Evolutionary conservation across 2,329 filamentous ascomycete species (phyloP).

Genomic region (Diaporthe citrichinensis): DNA sequence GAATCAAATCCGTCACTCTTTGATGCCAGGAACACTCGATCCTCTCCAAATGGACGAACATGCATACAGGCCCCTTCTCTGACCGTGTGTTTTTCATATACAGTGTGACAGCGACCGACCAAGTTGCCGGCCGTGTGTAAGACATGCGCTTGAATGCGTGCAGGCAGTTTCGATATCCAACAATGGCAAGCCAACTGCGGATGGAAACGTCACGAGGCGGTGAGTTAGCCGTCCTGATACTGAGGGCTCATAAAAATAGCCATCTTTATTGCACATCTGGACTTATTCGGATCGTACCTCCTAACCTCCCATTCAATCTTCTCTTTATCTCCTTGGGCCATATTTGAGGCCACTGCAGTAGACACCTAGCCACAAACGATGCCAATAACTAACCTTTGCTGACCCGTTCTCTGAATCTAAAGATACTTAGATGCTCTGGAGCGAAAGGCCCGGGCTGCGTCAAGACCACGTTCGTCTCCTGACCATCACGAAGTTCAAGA

Average conservation of each 20-base stretch:
- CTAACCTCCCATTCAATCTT: not conserved
- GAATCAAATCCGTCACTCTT: not conserved
- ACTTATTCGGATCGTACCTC: not conserved
- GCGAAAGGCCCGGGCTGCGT: not conserved
- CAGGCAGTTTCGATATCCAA: not conserved
- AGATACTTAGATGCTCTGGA: conserved; percentile 2
- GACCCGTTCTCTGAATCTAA: not conserved
- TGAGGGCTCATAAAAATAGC: not conserved
- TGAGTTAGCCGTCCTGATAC: not conserved
- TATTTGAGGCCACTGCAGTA: not conserved
- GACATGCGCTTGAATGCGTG: not conserved
- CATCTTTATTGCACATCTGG: not conserved
- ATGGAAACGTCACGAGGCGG: conserved; percentile 2
- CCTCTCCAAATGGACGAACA: no score
- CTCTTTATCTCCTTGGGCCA: not conserved
- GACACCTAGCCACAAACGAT: no score
- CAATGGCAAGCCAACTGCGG: not conserved
- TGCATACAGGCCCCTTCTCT: not conserved
- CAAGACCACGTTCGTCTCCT: not conserved
- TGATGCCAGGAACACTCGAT: not conserved
- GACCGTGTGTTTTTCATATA: not conserved
- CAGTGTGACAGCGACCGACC: conserved; percentile 10
- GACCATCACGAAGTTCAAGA: not conserved
- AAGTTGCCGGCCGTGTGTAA: conserved; percentile 5
- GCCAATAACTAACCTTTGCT: not conserved